Conservation (phyloP, 805 yeast genomes). For the Pichia occidentalis region DNA sequence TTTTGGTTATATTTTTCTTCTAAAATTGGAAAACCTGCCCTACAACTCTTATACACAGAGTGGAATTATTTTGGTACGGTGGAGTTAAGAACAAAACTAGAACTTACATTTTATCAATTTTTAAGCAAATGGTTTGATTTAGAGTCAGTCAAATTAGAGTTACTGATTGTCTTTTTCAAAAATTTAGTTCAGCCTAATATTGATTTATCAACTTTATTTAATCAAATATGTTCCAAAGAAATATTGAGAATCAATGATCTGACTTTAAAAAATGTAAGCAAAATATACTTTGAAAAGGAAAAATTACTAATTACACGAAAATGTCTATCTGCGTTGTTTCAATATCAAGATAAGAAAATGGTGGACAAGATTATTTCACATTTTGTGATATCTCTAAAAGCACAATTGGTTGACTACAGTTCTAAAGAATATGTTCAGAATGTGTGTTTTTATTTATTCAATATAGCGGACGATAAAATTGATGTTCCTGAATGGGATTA, state of each 20-base stretch:
- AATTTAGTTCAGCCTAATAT: slow-evolving; percentile 5
- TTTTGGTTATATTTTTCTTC: slow-evolving; percentile 11
- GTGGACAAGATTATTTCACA: slow-evolving; percentile 4
- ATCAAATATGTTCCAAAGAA: neutral
- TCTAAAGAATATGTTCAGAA: slow-evolving; percentile 16
- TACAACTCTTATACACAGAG: slow-evolving; percentile 22
- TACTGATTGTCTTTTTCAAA: slow-evolving; percentile 9
- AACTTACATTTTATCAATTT: slow-evolving; percentile 19
- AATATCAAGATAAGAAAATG: neutral
- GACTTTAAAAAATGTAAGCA: too few relatives aligned
- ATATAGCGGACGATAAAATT: slow-evolving; percentile 18
- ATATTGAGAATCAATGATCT: too few relatives aligned
- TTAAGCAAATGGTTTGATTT: slow-evolving; percentile 6
- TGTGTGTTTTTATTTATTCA: slow-evolving; percentile 22
- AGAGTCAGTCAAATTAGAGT: neutral
- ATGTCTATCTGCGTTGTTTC: slow-evolving; percentile 7
- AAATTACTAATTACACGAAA: slow-evolving; percentile 6
- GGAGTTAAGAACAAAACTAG: slow-evolving; percentile 16
- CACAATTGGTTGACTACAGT: slow-evolving; percentile 3
- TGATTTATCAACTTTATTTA: slow-evolving; percentile 3
- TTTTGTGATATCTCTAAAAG: slow-evolving; percentile 1
- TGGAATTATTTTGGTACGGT: slow-evolving; percentile 27
- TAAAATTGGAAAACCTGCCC: slow-evolving; percentile 5
- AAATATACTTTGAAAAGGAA: too few relatives aligned
- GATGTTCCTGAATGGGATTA: slow-evolving; percentile 19